Base-by-base conservation (phyloP, 441 rosid genomes). In the Pelargonium hybrid region DNA sequence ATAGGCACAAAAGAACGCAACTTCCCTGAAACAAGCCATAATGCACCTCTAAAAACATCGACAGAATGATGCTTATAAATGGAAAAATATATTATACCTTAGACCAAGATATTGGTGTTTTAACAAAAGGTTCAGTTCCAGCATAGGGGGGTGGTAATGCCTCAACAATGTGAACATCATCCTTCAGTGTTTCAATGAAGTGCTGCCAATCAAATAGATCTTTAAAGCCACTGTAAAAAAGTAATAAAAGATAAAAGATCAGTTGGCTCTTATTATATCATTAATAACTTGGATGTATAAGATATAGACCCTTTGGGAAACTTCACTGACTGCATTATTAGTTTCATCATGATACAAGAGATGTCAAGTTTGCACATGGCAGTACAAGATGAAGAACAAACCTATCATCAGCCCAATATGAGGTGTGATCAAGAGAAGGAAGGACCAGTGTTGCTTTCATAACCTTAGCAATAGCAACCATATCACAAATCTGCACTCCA, bases 351-450 rank as follows among this genome's bases (percentile, higher is more conserved):
- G 73, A 14, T 29, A 47, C 23, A 23, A 17, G 57, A 48, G 15
- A 48, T 48, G 59, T 52, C 20, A 54, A 54, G 69, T 59, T 41
- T 69, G 17, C 7, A 25, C 25, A 20, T 63, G 0, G 43, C 39
- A 65, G 20, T 6, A 48, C 18, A 39, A 34, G 65, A 48, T n/a
- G 5, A 5, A 6, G 68, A 67, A 65, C 69, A 54, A 76, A 77
- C 98, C 97, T 93, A 68, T 84, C 84, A 80, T 93, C 96, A 39
- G 96, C 93, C 98, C 95, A 93, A 66, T 77, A 93, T 1, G 98
- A 93, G 43, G 86, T 79, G 78, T 91, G 97, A 73, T 91, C 96
- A 41, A 93, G 96, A 59, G 92, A 85, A 43, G 97, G 97, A 82
- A 93, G 95, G 76, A 90, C 95, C 67, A 91, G 86, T 34, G 96